phyloP scores from a whole-genome alignment of 257 asterid species.

The Phtheirospermum japonicum region DNA sequence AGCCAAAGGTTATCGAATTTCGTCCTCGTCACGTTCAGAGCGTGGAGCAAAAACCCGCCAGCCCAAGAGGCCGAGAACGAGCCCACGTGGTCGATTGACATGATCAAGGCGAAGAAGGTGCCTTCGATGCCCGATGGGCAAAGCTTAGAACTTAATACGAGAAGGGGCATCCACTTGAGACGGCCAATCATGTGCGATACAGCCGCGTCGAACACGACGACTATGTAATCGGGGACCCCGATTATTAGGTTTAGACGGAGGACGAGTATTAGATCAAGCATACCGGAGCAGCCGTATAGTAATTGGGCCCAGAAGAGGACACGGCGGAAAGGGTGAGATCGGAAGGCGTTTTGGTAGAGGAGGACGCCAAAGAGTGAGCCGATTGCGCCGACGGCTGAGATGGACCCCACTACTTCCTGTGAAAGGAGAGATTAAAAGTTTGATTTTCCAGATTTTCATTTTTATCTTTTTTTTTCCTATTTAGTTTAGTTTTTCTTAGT shows the following conservation, averaged over 20 bases:
- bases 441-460: no score
- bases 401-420: slow-evolving; percentile 54
- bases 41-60: slow-evolving; percentile 50
- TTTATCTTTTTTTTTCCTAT: no score
- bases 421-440: slow-evolving; percentile 7
- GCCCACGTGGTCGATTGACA: slow-evolving; percentile 63
- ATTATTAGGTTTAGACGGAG: slow-evolving; percentile 43
- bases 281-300: slow-evolving; percentile 48
- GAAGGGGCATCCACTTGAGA: slow-evolving; percentile 70
- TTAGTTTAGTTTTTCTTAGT: no score
- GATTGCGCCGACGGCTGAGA: slow-evolving; percentile 57
- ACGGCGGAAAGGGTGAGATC: slow-evolving; percentile 46
- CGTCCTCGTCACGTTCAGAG: slow-evolving; percentile 45
- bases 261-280: slow-evolving; percentile 51
- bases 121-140: slow-evolving; percentile 68
- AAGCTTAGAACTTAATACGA: slow-evolving; percentile 59
- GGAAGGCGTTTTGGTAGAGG: slow-evolving; percentile 52
- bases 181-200: slow-evolving; percentile 57
- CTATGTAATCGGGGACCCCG: slow-evolving; percentile 49
- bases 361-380: slow-evolving; percentile 63
- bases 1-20: slow-evolving; percentile 53
- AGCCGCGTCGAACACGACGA: slow-evolving; percentile 46
- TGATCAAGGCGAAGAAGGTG: slow-evolving; percentile 59
- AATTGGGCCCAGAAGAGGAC: slow-evolving; percentile 59
- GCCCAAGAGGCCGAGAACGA: slow-evolving; percentile 51